Evolutionary conservation across 805 yeast species (phyloP).

Genomic region (Saccharomycopsis selenospora): DNA sequence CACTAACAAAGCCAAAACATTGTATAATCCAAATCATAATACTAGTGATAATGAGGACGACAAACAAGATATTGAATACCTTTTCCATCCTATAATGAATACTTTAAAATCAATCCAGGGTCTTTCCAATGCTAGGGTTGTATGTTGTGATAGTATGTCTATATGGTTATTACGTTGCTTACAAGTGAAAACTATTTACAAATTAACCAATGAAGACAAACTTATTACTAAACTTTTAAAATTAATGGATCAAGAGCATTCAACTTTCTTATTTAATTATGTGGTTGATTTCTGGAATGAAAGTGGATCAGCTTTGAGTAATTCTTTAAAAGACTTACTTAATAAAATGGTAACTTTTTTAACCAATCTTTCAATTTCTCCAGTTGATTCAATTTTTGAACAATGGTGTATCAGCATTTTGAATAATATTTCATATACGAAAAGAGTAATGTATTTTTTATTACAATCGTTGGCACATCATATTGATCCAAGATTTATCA

Average conservation of each 20-base stretch:
- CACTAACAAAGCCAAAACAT: constrained; percentile 8
- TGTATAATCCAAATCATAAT: not conserved
- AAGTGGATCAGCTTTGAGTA: constrained; percentile 62
- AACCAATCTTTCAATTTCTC: constrained; percentile 24
- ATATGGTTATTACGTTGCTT: constrained; percentile 55
- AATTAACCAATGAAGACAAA: constrained; percentile 16
- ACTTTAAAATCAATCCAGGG: constrained; percentile 31
- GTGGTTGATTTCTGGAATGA: constrained; percentile 66
- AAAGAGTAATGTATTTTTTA: constrained; percentile 55
- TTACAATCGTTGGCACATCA: constrained; percentile 50
- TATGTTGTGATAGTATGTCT: constrained; percentile 52
- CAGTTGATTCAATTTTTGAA: constrained; percentile 24
- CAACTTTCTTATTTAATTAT: constrained; percentile 39
- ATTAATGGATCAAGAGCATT: constrained; percentile 23
- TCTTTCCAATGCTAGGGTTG: constrained; percentile 32
- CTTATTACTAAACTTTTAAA: constrained; percentile 8
- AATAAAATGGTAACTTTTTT: constrained; percentile 42
- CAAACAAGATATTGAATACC: constrained; percentile 5
- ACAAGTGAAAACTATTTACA: constrained; percentile 31
- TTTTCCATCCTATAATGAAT: constrained; percentile 24
- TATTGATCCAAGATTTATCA: constrained; percentile 35
- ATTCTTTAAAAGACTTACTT: constrained; percentile 58
- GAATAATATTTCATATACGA: constrained; percentile 35
- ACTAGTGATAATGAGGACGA: not conserved
- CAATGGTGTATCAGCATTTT: constrained; percentile 43